These are phyloP conservation scores for Neoboletus subvelutipes DNA, from an alignment of 768 basidiomycete genomes.

Conservation along the genomic window DNA sequence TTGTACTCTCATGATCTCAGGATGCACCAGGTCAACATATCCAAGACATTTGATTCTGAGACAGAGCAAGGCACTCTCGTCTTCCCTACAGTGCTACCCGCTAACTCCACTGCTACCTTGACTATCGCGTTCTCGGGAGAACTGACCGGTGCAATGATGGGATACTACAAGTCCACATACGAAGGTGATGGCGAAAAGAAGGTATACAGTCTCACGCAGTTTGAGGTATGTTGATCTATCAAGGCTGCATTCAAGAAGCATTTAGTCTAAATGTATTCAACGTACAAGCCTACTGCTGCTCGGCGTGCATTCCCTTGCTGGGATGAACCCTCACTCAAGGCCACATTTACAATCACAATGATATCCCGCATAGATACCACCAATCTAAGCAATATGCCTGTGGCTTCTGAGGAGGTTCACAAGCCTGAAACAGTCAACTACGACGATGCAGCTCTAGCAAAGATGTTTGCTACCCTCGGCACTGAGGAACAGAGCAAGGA, in stretches of 20 bases:
- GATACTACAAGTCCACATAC: constrained; percentile 74
- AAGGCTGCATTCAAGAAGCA: background rate
- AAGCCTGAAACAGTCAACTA: constrained; percentile 33
- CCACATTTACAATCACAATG: constrained; percentile 75
- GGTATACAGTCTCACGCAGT: constrained; percentile 84
- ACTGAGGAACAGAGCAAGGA: constrained; percentile 34
- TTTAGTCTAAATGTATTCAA: constrained; percentile 3
- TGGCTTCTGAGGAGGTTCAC: constrained; percentile 54
- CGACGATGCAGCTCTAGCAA: constrained; percentile 35
- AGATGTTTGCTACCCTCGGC: constrained; percentile 42
- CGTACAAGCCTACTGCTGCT: constrained; percentile 74
- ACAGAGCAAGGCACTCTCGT: constrained; percentile 64
- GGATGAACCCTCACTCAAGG: constrained; percentile 92
- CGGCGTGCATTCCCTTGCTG: constrained; percentile 83
- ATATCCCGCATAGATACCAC: constrained; percentile 75
- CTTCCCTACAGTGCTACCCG: constrained; percentile 58
- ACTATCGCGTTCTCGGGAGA: constrained; percentile 67
- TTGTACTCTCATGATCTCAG: constrained; percentile 56
- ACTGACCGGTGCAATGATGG: constrained; percentile 72
- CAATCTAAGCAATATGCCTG: constrained; percentile 87
- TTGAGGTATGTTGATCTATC: constrained; percentile 52
- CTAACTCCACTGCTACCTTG: constrained; percentile 68
- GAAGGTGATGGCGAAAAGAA: constrained; percentile 63
- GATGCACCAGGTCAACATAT: constrained; percentile 43
- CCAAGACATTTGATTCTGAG: constrained; percentile 54